Evolutionary conservation across 345 rosid species (phyloP).

Genomic region (Eucalyptus cladocalyx): DNA sequence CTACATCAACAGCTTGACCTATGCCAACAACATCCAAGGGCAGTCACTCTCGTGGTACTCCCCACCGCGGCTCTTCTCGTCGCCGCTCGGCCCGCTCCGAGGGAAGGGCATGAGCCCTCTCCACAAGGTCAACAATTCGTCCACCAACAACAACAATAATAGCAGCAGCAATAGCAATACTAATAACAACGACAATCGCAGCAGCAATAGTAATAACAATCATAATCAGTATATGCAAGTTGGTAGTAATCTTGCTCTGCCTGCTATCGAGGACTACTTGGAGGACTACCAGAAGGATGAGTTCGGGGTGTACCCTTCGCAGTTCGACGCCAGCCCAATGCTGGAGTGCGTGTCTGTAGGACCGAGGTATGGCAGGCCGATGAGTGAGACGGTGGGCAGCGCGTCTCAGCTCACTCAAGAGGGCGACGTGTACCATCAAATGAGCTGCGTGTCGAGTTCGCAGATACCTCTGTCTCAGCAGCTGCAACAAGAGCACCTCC

Average conservation of each 20-base stretch:
- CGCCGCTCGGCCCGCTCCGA: neutral
- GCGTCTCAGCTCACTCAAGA: neutral
- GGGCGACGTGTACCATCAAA: neutral
- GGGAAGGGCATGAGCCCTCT: conserved; percentile 3
- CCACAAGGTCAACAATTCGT: neutral
- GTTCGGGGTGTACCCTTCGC: conserved; percentile 1
- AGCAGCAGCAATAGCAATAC: neutral
- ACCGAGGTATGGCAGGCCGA: neutral
- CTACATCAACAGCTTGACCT: neutral
- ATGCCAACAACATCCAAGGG: neutral
- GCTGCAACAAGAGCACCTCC: conserved; percentile 19
- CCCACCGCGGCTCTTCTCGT: neutral
- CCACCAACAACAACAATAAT: neutral
- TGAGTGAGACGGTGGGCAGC: neutral
- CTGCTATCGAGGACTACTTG: conserved; percentile 37
- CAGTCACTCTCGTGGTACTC: neutral
- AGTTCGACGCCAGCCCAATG: conserved; percentile 11
- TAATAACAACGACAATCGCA: neutral
- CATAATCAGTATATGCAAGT: neutral
- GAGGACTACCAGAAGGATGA: conserved; percentile 34
- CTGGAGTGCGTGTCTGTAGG: conserved; percentile 18
- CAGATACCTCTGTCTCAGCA: conserved; percentile 22
- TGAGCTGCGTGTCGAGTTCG: neutral
- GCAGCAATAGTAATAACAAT: neutral
- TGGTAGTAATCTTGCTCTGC: conserved; percentile 22